Percentiles rank a stretch among this genome's conserved stretches.
These are phyloP conservation scores for Falciphora oryzae DNA, from an alignment of 2,329 filamentous ascomycete genomes.

Conservation along the genomic window DNA sequence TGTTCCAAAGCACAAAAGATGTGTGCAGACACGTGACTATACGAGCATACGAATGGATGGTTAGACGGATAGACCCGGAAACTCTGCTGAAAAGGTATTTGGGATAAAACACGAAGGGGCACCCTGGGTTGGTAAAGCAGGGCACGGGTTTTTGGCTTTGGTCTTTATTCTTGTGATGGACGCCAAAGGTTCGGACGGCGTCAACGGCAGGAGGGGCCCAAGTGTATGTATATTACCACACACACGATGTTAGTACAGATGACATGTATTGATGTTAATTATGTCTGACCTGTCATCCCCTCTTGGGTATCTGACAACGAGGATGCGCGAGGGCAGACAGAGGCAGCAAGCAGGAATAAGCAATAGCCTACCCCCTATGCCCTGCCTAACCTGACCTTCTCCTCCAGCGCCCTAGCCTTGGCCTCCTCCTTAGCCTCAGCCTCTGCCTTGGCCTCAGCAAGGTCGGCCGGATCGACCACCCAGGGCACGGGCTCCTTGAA, in stretches of 20 bases:
- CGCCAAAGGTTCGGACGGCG: too few species aligned
- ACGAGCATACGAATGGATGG: not conserved
- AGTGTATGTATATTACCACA: too few species aligned
- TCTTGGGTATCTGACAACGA: not conserved
- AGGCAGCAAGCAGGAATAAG: not conserved
- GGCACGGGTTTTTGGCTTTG: too few species aligned
- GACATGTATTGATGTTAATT: too few species aligned
- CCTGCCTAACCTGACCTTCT: not conserved
- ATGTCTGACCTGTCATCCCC: not conserved
- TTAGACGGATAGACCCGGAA: not conserved
- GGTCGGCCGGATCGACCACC: constrained; percentile 22
- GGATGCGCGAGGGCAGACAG: not conserved
- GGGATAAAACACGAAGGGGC: not conserved
- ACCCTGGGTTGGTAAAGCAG: not conserved
- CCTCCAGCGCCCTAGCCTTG: constrained; percentile 3
- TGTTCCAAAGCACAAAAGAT: not conserved
- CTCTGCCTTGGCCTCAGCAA: not conserved
- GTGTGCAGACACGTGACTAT: not conserved
- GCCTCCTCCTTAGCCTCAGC: constrained; percentile 2
- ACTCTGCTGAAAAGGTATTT: not conserved
- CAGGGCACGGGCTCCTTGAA: constrained; percentile 55
- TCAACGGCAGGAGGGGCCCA: too few species aligned
- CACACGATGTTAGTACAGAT: too few species aligned
- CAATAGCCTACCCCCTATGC: not conserved
- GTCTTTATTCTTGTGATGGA: too few species aligned